A percentile compares a stretch with the other conserved stretches of the same genome.
phyloP scores from a whole-genome alignment of 164 flowering plant genomes.

The Vitis riparia region DNA sequence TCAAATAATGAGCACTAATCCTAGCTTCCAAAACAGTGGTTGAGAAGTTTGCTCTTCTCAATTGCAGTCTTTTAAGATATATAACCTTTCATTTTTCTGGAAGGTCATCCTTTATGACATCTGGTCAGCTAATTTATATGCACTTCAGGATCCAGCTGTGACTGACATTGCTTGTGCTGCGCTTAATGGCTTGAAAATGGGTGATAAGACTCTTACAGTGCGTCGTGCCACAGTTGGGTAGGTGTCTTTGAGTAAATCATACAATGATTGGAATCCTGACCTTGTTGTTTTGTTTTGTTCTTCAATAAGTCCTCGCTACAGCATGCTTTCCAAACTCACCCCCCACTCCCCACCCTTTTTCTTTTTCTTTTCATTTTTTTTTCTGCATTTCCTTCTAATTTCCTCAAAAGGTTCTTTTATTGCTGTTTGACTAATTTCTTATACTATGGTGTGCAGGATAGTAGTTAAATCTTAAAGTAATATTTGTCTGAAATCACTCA shows the following conservation, averaged over 20 bases:
- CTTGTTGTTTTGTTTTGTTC: no score
- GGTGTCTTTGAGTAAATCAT: constrained; percentile 14
- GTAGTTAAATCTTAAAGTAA: no score
- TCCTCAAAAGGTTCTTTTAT: not conserved
- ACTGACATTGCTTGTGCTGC: constrained; percentile 89
- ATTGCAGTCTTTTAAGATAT: not conserved
- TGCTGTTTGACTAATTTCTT: no score
- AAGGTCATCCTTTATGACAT: not conserved
- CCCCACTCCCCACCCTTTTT: not conserved
- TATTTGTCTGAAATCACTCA: no score
- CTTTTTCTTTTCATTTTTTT: not conserved
- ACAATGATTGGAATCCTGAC: not conserved
- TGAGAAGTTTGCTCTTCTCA: not conserved
- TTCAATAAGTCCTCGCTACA: no score
- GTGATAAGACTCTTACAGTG: constrained; percentile 83
- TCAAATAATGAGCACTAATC: no score
- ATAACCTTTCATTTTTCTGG: not conserved
- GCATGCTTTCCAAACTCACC: no score
- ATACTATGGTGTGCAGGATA: no score
- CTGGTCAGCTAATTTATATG: constrained; percentile 11
- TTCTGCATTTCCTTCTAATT: not conserved
- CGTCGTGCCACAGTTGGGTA: constrained; percentile 79
- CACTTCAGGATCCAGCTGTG: constrained; percentile 66
- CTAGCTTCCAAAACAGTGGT: not conserved
- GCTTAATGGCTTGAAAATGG: constrained; percentile 87